Base-by-base conservation (phyloP, 1,284 basidiomycete species). In the Coniferiporia sulphurascens region DNA sequence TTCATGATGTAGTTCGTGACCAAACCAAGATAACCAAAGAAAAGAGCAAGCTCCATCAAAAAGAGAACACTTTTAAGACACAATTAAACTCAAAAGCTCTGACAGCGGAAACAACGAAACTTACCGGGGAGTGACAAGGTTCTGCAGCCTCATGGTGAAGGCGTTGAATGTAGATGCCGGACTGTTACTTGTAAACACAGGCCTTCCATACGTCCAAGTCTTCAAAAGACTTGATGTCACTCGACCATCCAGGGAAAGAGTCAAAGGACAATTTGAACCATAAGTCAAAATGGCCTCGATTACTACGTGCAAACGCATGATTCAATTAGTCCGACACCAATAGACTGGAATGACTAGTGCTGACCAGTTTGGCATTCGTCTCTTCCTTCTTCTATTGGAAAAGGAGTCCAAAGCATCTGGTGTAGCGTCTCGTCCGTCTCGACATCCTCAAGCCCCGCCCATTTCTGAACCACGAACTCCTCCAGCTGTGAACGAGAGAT, bases 201-300 rank as follows among this genome's bases (percentile, higher is more conserved):
- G 50, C 48, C 38, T 58, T 21, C 81, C 80, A 50, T 70, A 62
- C 44, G 68, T 74, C 83, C 83, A 85, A 13, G 71, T 68, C 35
- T 72, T 69, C 10, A 67, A 48, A 8, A 83, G 63, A 55, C 74
- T 77, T 17, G 75, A 65, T 9, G 74, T 65, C 12, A 82, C 59
- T 0, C 83, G 61, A 5, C 72, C 73, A 66, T 84, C 78, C 4
- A 70, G 68, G 4, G 77, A 58, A 27, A 82, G 67, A 15, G 64
- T 64, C 1, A 66, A 63, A 46, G 74, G 76, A 10, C 68, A 67
- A 54, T 73, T 65, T 5, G 59, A 57, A 41, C 65, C 59, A 13
- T 60, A 63, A 2, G 83, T 64, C 44, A 80, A 21, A 9, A 60
- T 44, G 17, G 38, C 41, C 15, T 56, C 44, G 35, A 60, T 50